Evolutionary conservation across 2,329 filamentous ascomycete genomes (phyloP), one percentile per base, ranked within the genome.

Genomic region (Cordyceps pruinosa): DNA sequence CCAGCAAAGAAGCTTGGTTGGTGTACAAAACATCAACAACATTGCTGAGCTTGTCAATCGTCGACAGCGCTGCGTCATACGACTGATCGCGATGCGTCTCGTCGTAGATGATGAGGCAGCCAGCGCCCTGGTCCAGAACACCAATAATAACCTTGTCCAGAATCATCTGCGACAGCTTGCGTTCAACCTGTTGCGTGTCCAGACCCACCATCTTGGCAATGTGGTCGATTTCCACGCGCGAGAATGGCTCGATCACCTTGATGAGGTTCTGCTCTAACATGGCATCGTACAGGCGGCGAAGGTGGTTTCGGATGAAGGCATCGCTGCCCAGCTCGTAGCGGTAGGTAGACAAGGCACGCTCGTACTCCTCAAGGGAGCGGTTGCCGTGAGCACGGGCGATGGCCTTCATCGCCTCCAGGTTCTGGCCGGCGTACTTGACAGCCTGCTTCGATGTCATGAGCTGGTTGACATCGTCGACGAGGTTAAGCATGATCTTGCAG

Each of bases 181-280:
- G 86, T 83, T 99, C 95, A 59, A 99, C 94, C 77, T 97, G 93
- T 73, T 90, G 87, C 26, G 90, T 96, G 72, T 97, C 94, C 61
- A 99, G 81, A 39, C 93, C 92, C 53, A 99, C 94, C 88, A 97
- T 96, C 79, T 94, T 91, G 65, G 94, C 93, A 67, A 99, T 90
- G 72, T 99, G 94, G 66, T 87, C 88, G 66, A 99, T 96, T 76
- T 99, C 94, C 55, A 99, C 94, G 61, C 92, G 85, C 68, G 90
- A 96, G 77, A 97, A 99, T 23, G 94, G 94, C 80, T 99, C 94
- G 70, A 99, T 99, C 61, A 99, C 94, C 80, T 99, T 97, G 82
- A 97, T 95, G 42, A 99, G 83, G 74, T 99, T 99, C 82, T 99
- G 94, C 79, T 99, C 94, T 69, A 99, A 76, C 91, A 99, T 97